These are phyloP conservation scores for Bolboschoenus planiculmis DNA, from an alignment of 176 grass and related monocot genomes.

Conservation along the genomic window DNA sequence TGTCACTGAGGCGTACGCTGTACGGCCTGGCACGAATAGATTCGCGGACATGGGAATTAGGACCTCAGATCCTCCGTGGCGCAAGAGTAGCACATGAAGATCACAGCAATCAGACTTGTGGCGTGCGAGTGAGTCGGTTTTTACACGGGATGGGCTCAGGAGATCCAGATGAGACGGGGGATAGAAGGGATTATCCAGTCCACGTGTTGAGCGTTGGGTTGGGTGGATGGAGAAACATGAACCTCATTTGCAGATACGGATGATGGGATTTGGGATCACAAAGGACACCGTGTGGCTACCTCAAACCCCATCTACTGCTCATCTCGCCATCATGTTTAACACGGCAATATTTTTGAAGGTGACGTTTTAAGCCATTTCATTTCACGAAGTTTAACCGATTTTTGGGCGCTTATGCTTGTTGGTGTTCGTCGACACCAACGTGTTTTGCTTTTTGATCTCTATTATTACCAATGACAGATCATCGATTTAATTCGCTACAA, in stretches of 20 bases:
- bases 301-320: background rate
- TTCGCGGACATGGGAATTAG: background rate
- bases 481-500: too few species aligned
- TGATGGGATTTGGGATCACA: conserved; percentile 25
- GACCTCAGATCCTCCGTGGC: background rate
- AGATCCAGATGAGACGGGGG: background rate
- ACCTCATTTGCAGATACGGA: conserved; percentile 13
- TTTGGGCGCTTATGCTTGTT: too few species aligned
- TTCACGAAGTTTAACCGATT: too few species aligned
- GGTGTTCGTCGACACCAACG: too few species aligned
- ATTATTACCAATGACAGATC: too few species aligned
- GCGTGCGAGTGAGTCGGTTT: background rate
- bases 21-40: background rate
- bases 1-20: background rate
- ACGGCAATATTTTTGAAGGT: background rate
- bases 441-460: too few species aligned
- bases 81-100: too few species aligned
- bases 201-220: background rate
- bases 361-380: background rate
- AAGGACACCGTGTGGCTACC: background rate
- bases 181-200: conserved; percentile 11
- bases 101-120: background rate
- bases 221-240: conserved; percentile 11
- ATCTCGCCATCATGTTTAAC: background rate
- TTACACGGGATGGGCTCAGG: background rate